Evolutionary conservation across 495 filamentous ascomycete genomes (phyloP), one percentile per base, ranked within the genome.

Genomic region (Neurospora intermedia): DNA sequence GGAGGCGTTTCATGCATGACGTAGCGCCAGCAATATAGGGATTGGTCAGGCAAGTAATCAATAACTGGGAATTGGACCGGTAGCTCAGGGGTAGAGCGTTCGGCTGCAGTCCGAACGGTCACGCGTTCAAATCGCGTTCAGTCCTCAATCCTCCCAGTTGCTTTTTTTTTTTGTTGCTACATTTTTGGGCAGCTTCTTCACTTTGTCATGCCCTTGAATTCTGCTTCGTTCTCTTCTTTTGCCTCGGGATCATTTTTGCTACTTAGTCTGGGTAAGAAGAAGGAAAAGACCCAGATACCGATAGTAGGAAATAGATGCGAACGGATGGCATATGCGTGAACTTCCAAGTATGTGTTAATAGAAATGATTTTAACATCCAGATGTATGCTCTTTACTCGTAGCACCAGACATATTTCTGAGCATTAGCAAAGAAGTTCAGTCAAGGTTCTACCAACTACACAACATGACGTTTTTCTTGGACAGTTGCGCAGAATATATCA

Each of bases 21-120:
- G 23, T 23, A 1, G 20, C 20, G 6, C 1, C 4, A 2, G 2
- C 20, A 54, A 62, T 62, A 62, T 16, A 13, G 3, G 2, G 0
- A 2, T 6, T 31, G 6, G 6, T 31, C 4, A 0, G 2, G 7
- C 2, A n/a, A n/a, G 16, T 0, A 0, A 4, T 4, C 0, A 1
- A 35, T 16, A 66, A 66, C 54, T 66, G 54, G 27, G 54, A 66
- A 66, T 66, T 66, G 54, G 54, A 66, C 54, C 54, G 54, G 54
- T 62, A 62, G 54, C 54, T 62, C 54, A 62, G 54, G 54, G 54
- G 54, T 62, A 62, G 54, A 62, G 48, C 48, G 35, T 38, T 38
- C 35, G 35, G 35, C 35, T 38, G 35, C 35, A 38, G 35, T 38
- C 35, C 35, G 35, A 38, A 38, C 35, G 35, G 35, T 38, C 35